These are phyloP conservation scores for Coemansia sp. DNA, from an alignment of 192 early-diverging fungal species.

Conservation along the genomic window DNA sequence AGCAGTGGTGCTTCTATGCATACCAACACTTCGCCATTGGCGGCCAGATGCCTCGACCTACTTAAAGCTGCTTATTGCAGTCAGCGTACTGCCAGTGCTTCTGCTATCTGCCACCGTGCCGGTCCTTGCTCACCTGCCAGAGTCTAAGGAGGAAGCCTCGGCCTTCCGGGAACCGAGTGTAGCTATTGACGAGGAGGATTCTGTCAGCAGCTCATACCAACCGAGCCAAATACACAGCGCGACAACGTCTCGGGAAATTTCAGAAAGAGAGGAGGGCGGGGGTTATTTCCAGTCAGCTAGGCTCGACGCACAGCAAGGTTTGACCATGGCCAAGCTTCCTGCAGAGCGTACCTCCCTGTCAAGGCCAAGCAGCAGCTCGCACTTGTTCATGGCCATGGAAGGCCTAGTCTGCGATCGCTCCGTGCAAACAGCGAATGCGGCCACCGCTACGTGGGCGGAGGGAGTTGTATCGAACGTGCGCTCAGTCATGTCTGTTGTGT, in stretches of 20 bases:
- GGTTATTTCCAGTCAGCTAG: neutral
- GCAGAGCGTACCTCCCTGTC: neutral
- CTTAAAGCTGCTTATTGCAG: conserved; percentile 43
- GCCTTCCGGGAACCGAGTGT: neutral
- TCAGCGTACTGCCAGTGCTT: conserved; percentile 51
- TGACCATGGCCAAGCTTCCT: neutral
- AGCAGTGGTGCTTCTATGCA: conserved; percentile 20
- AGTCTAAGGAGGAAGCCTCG: neutral
- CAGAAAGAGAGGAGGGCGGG: neutral
- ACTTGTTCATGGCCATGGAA: neutral
- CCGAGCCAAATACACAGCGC: neutral
- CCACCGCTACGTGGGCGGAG: conserved; percentile 25
- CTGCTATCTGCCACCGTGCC: conserved; percentile 51
- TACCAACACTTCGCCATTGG: conserved; percentile 54
- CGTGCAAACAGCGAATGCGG: conserved; percentile 3
- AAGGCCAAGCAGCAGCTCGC: conserved; percentile 8
- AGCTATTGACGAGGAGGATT: neutral
- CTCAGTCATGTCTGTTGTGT: conserved; percentile 23
- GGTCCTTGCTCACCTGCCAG: conserved; percentile 21
- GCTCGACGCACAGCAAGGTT: neutral
- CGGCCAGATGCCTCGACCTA: conserved; percentile 19
- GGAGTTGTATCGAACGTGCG: conserved; percentile 25
- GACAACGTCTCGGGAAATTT: neutral
- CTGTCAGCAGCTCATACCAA: neutral
- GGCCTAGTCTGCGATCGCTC: neutral